Base-by-base conservation (phyloP, 1,284 basidiomycete genomes). In the Albatrellus sp. region DNA sequence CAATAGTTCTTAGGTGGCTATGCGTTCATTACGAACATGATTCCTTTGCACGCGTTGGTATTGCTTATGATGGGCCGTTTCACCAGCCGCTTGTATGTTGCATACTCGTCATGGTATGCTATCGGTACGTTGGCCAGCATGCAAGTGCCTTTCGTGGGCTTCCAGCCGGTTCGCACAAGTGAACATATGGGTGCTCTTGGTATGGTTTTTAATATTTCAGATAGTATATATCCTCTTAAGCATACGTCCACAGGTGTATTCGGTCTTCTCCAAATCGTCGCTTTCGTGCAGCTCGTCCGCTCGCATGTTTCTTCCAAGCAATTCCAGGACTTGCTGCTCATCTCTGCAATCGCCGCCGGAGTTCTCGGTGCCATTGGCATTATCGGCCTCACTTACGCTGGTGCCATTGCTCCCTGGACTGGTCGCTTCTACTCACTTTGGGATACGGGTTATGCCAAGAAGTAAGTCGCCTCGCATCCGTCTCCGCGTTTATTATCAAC, bases 1-100 rank as follows among this genome's bases (percentile, higher is more conserved):
- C 24, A 36, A 30, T 30, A 17, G 24, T 24, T 11, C 43, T 2
- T 54, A 87, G 83, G 83, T 70, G 96, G 96, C 53, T 99, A 98
- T 65, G 96, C 90, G 1, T 99, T 98, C 73, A 99, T 99, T 65
- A 99, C 96, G 47, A 99, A 99, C 74, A 98, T 99, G 92, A 91
- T 98, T 48, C 96, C 96, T 30, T 69, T 99, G 2, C 96, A 99
- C 57, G 89, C 86, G 0, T 76, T 98, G 20, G 84, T 90, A 36
- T 79, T 99, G 47, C 76, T 98, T 49, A 70, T 97, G 38, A 98
- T 98, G 96, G 94, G 94, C n/a, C 78, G 96, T 40, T 99, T 82
- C 71, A 90, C 82, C 55, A 83, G 77, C 57, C 80, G 91, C 16
- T 76, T 98, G 44, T 99, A 99, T 62, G 84, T 94, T 13, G 88